phyloP scores from a whole-genome alignment of 2,329 filamentous ascomycete genomes.

The Penicillium sp. region DNA sequence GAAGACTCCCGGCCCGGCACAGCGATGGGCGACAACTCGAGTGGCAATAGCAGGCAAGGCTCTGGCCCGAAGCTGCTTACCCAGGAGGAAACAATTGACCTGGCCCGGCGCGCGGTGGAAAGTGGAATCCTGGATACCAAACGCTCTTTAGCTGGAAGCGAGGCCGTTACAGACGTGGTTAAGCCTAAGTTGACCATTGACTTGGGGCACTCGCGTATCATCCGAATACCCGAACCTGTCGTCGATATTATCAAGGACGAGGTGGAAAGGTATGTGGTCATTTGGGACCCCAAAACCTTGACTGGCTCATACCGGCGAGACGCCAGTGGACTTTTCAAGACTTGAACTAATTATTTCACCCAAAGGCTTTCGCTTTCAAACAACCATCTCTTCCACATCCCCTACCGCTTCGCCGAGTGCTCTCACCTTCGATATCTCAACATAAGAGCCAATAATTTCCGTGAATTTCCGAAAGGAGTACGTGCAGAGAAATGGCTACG shows the following conservation, averaged over 20 bases:
- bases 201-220: conserved; percentile 55
- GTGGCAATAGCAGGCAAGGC: conserved; percentile 25
- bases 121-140: conserved; percentile 53
- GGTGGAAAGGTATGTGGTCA: conserved; percentile 51
- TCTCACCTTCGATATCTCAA: conserved; percentile 55
- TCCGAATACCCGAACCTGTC: conserved; percentile 53
- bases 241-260: conserved; percentile 58
- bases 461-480: conserved; percentile 68
- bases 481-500: conserved; percentile 32
- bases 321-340: background rate
- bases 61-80: conserved; percentile 37
- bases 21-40: conserved; percentile 28
- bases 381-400: conserved; percentile 55
- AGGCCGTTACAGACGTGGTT: conserved; percentile 50
- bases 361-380: conserved; percentile 55
- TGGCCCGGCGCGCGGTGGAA: conserved; percentile 51
- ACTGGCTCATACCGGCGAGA: background rate
- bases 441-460: conserved; percentile 54
- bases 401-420: conserved; percentile 53
- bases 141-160: conserved; percentile 51
- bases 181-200: conserved; percentile 57
- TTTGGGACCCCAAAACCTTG: background rate
- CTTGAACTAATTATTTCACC: conserved; percentile 17
- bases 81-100: conserved; percentile 51
- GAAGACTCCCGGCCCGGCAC: conserved; percentile 31